These are phyloP conservation scores for Jamesozyma gamospora DNA, from an alignment of 805 yeast species.

Conservation along the genomic window DNA sequence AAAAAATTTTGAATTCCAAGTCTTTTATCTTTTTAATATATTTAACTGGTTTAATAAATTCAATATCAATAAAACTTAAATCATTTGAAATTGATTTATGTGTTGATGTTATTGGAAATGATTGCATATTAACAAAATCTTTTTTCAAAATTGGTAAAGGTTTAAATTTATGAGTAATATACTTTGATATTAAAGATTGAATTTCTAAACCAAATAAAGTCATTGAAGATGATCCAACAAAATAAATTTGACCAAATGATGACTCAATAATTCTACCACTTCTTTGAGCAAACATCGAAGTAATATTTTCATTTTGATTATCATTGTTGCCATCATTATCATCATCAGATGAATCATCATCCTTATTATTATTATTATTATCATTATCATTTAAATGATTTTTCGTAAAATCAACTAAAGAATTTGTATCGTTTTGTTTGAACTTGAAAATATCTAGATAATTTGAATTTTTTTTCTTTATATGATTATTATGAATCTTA, in stretches of 20 bases:
- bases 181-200: conserved; percentile 48
- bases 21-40: not conserved
- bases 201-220: conserved; percentile 71
- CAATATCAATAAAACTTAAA: not conserved
- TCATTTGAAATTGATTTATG: not conserved
- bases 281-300: conserved; percentile 61
- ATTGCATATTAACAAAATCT: conserved; percentile 2
- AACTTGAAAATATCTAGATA: not conserved
- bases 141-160: conserved; percentile 10
- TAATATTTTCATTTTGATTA: conserved; percentile 39
- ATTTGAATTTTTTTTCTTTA: not conserved
- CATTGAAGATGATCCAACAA: conserved; percentile 78
- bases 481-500: not conserved
- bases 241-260: conserved; percentile 63
- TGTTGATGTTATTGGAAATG: conserved; percentile 1
- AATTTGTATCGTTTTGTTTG: not conserved
- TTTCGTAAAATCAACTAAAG: not conserved
- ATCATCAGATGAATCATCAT: conserved; percentile 1
- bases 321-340: not conserved
- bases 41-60: not conserved
- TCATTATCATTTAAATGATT: not conserved
- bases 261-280: conserved; percentile 65
- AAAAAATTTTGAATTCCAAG: not conserved
- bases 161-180: conserved; percentile 11
- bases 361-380: not conserved